These are phyloP conservation scores for Paragyromitra xinjiangensis DNA, from an alignment of 495 filamentous ascomycete genomes.

Conservation along the genomic window DNA sequence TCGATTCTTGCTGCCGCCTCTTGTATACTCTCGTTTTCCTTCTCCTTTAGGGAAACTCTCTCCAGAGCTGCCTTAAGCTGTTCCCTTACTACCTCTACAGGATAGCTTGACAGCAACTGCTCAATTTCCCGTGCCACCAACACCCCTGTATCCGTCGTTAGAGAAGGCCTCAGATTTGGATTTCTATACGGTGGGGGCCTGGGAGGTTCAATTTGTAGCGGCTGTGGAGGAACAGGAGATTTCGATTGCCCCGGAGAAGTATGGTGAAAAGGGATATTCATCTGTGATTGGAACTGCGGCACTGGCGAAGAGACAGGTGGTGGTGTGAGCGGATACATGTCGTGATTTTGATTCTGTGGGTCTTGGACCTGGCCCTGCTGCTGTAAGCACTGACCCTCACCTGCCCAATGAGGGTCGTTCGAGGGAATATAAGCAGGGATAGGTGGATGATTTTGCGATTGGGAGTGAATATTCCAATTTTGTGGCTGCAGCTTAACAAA, in stretches of 20 bases:
- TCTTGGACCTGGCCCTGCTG: neutral
- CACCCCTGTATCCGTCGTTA: neutral
- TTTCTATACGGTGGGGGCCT: neutral
- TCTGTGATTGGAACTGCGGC: neutral
- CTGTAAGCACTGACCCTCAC: neutral
- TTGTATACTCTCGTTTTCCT: neutral
- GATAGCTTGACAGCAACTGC: neutral
- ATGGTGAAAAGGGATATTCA: neutral
- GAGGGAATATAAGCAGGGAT: neutral
- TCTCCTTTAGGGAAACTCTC: neutral
- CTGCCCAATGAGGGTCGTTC: neutral
- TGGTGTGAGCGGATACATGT: neutral
- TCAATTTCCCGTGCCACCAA: neutral
- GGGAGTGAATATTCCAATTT: neutral
- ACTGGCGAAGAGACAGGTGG: neutral
- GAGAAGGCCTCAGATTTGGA: neutral
- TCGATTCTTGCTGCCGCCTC: neutral
- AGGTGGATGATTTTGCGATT: neutral
- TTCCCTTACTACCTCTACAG: neutral
- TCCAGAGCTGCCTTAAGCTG: neutral
- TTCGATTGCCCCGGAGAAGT: neutral
- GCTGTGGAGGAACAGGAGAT: neutral
- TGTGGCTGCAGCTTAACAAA: neutral
- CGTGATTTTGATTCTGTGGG: neutral
- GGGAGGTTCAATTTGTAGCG: neutral